Percentiles rank a stretch among this genome's conserved stretches.
phyloP scores from a whole-genome alignment of 805 yeast genomes.

The Monosporozyma yasuniensis region DNA sequence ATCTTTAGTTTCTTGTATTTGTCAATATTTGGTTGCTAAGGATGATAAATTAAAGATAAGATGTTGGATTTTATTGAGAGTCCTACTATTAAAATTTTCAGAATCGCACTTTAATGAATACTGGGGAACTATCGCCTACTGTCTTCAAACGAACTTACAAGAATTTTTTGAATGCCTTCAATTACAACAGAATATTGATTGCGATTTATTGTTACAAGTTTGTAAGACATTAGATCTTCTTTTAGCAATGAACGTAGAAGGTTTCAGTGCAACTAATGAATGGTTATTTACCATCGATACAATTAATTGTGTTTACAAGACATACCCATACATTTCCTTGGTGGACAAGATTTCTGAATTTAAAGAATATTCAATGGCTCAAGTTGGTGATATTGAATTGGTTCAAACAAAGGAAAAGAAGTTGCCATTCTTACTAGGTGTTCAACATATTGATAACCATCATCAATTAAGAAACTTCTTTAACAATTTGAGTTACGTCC shows the following conservation, averaged over 20 bases:
- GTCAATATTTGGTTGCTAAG: constrained; percentile 29
- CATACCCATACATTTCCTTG: constrained; percentile 27
- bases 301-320: constrained; percentile 46
- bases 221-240: constrained; percentile 75
- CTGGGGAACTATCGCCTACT: constrained; percentile 63
- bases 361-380: constrained; percentile 32
- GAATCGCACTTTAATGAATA: constrained; percentile 54
- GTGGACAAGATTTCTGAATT: constrained; percentile 39
- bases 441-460: constrained; percentile 16
- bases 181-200: constrained; percentile 22
- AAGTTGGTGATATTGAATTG: constrained; percentile 17
- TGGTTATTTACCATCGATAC: constrained; percentile 81
- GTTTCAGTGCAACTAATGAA: constrained; percentile 58
- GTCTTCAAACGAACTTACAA: constrained; percentile 38
- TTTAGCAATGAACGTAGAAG: constrained; percentile 61
- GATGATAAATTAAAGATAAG: constrained; percentile 20
- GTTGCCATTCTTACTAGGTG: constrained; percentile 26
- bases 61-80: constrained; percentile 51
- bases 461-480: constrained; percentile 23
- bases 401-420: constrained; percentile 13
- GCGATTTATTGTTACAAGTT: constrained; percentile 40
- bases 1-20: constrained; percentile 40
- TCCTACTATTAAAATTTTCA: constrained; percentile 51
- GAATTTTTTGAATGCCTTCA: constrained; percentile 24
- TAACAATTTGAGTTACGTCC: constrained; percentile 23